Conservation (phyloP, 768 basidiomycete species). For the Rhizopogon vinicolor region DNA sequence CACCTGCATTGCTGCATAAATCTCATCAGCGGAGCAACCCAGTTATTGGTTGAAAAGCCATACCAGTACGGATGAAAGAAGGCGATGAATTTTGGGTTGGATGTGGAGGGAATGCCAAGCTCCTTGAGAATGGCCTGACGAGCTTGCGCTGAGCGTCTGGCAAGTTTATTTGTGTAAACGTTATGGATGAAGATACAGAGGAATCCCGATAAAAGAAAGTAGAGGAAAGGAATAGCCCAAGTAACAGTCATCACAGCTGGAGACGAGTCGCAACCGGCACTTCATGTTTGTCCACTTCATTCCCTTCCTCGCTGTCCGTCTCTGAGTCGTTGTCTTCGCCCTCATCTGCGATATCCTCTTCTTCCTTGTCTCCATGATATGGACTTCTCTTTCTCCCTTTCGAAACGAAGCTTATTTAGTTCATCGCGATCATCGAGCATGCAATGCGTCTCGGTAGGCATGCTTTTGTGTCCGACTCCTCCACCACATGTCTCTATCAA, state of each 20-base stretch:
- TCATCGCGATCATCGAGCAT: no score
- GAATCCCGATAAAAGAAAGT: slow-evolving; percentile 10
- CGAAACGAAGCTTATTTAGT: no score
- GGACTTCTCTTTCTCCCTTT: no score
- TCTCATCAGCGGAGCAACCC: slow-evolving; percentile 27
- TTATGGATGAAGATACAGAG: slow-evolving; percentile 13
- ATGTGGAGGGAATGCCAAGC: slow-evolving; percentile 5
- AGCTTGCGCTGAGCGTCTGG: slow-evolving; percentile 15
- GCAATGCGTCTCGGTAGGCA: no score
- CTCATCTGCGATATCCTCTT: no score
- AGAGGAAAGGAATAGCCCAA: slow-evolving; percentile 10
- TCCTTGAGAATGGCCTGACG: slow-evolving; percentile 18
- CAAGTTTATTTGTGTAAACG: slow-evolving; percentile 18
- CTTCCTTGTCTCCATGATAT: no score
- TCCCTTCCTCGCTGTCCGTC: no score
- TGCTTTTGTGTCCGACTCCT: no score
- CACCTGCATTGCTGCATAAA: slow-evolving; percentile 79
- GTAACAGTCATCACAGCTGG: slow-evolving; percentile 5
- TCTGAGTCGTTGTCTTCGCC: no score
- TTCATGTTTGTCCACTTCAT: no score
- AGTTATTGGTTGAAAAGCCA: slow-evolving; percentile 17
- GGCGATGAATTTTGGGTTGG: slow-evolving; percentile 48
- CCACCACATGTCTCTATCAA: no score
- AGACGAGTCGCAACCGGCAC: background rate
- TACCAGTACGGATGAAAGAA: slow-evolving; percentile 98